A percentile compares a stretch with the other conserved stretches of the same genome.
phyloP scores from a whole-genome alignment of 352 stramenopile genomes.

The Phytophthora kernoviae region DNA sequence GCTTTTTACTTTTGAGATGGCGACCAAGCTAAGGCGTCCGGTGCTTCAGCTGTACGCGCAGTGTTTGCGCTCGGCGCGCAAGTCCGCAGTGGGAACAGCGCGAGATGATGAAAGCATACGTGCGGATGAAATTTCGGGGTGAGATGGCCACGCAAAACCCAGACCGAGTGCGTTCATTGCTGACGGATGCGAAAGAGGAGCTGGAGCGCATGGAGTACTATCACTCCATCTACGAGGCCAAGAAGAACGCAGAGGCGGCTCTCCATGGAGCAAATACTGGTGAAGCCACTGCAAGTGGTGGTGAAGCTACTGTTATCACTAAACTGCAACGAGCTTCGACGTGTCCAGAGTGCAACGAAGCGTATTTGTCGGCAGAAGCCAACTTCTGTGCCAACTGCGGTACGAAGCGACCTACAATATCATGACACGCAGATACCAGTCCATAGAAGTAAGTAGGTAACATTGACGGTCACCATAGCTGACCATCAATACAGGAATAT shows the following conservation, averaged over 20 bases:
- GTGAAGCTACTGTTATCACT: background rate
- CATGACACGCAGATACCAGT: constrained; percentile 18
- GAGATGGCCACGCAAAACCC: constrained; percentile 56
- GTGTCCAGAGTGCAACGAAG: constrained; percentile 48
- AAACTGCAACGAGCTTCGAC: constrained; percentile 9
- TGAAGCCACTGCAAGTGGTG: background rate
- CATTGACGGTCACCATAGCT: background rate
- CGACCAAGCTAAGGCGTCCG: constrained; percentile 30
- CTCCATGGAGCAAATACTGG: background rate
- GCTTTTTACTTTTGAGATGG: constrained; percentile 5
- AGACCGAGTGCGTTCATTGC: constrained; percentile 53
- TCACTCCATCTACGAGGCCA: constrained; percentile 78
- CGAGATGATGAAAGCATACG: constrained; percentile 85
- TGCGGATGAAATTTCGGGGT: constrained; percentile 78
- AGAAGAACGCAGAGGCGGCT: constrained; percentile 38
- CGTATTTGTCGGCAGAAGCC: constrained; percentile 52
- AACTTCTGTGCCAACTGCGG: constrained; percentile 84
- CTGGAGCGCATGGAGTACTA: constrained; percentile 89
- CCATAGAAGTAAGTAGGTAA: constrained; percentile 13
- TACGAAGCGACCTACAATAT: constrained; percentile 42
- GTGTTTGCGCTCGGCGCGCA: constrained; percentile 75
- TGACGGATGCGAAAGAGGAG: constrained; percentile 75
- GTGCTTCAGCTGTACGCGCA: constrained; percentile 71
- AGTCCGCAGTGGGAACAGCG: constrained; percentile 81
- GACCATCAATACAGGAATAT: too few relatives aligned